These are phyloP conservation scores for Melampsora americana DNA, from an alignment of 1,284 basidiomycete species.

Conservation along the genomic window DNA sequence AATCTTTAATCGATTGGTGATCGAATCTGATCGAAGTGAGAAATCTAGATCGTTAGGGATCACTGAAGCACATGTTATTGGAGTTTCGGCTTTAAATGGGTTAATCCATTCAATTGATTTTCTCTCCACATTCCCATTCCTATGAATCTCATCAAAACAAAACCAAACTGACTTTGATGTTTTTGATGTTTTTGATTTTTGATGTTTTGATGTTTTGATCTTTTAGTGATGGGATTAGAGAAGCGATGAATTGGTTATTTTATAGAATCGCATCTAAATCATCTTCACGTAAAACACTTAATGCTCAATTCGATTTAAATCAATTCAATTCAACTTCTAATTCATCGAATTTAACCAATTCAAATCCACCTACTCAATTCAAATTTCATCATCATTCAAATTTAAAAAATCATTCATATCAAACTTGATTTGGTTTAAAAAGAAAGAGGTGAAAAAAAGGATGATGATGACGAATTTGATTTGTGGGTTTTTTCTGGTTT, in stretches of 20 bases:
- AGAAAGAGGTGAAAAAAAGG: too few species aligned
- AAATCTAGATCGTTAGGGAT: slow-evolving; percentile 33
- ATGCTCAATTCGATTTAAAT: too few species aligned
- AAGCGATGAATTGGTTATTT: slow-evolving; percentile 42
- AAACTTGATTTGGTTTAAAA: too few species aligned
- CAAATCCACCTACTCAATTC: too few species aligned
- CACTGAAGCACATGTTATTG: slow-evolving; percentile 39
- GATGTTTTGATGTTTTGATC: neutral
- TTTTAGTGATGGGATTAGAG: slow-evolving; percentile 24
- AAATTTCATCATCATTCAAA: too few species aligned
- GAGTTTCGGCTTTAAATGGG: slow-evolving; percentile 33
- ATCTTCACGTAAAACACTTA: slow-evolving; percentile 29
- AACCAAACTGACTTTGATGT: too few species aligned
- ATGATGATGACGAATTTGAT: too few species aligned
- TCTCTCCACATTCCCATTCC: neutral
- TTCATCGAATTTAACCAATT: too few species aligned
- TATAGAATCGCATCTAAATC: slow-evolving; percentile 30
- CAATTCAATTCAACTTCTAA: too few species aligned
- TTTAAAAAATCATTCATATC: too few species aligned
- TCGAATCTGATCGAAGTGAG: slow-evolving; percentile 40
- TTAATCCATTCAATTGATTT: neutral
- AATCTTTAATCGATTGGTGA: slow-evolving; percentile 35
- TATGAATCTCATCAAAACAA: too few species aligned
- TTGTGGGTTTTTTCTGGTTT: too few species aligned
- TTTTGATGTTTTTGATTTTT: neutral